These are phyloP conservation scores for Talaromyces trachyspermus DNA, from an alignment of 495 filamentous ascomycete species.

Conservation along the genomic window DNA sequence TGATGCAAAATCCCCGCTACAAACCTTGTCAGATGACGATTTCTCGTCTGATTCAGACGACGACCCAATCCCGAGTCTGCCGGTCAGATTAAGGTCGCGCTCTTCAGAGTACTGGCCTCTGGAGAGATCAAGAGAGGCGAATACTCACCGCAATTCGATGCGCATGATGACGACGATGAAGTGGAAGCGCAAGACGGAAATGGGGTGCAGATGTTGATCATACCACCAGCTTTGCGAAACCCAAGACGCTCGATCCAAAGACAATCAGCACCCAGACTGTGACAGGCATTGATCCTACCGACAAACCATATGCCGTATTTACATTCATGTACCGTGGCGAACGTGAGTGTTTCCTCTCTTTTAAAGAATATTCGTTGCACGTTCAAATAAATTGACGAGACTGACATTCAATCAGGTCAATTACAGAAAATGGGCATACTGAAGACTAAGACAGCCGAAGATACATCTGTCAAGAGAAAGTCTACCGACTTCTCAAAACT, in stretches of 20 bases:
- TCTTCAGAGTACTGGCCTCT: slow-evolving; percentile 91
- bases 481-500: slow-evolving; percentile 79
- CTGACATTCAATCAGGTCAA: slow-evolving; percentile 54
- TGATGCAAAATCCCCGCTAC: slow-evolving; percentile 63
- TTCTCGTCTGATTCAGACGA: slow-evolving; percentile 72
- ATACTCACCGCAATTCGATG: slow-evolving; percentile 97
- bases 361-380: not conserved
- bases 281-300: slow-evolving; percentile 92
- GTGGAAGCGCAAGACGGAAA: slow-evolving; percentile 35
- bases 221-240: slow-evolving; percentile 97
- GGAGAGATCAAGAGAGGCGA: slow-evolving; percentile 96
- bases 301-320: slow-evolving; percentile 93
- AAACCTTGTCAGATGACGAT: slow-evolving; percentile 65
- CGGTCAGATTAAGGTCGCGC: slow-evolving; percentile 95
- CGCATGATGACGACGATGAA: slow-evolving; percentile 85
- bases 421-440: slow-evolving; percentile 89
- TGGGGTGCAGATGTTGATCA: slow-evolving; percentile 72
- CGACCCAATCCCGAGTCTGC: slow-evolving; percentile 90
- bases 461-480: slow-evolving; percentile 58
- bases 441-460: slow-evolving; percentile 49
- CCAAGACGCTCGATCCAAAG: slow-evolving; percentile 93
- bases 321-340: slow-evolving; percentile 97
- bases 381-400: slow-evolving; percentile 14
- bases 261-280: slow-evolving; percentile 97
- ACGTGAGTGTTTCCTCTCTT: slow-evolving; percentile 50